Conservation (phyloP, 2,329 filamentous ascomycete species). For the Cadophora sp. region DNA sequence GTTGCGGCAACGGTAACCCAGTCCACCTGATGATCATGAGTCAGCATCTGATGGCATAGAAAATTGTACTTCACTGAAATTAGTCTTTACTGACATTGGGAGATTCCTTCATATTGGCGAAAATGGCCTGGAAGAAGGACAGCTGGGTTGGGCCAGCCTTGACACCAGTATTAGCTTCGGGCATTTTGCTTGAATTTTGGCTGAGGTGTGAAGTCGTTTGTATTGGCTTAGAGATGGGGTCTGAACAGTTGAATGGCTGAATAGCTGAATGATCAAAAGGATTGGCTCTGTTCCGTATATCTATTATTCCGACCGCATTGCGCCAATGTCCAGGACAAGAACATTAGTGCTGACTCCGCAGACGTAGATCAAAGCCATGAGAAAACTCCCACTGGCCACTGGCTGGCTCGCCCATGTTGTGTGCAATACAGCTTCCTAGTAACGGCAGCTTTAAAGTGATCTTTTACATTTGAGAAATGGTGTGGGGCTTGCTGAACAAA, state of each 20-base stretch:
- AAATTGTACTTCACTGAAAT: too few species aligned
- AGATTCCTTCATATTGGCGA: constrained; percentile 21
- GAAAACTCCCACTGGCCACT: too few species aligned
- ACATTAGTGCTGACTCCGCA: too few species aligned
- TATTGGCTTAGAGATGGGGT: too few species aligned
- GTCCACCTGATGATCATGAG: constrained; percentile 40
- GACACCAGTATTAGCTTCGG: background rate
- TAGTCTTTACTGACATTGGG: constrained; percentile 6
- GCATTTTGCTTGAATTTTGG: background rate
- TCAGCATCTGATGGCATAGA: background rate
- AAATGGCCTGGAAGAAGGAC: constrained; percentile 24
- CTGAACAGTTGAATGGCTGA: background rate
- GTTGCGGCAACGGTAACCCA: constrained; percentile 54
- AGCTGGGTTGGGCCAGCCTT: constrained; percentile 10
- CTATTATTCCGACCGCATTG: too few species aligned
- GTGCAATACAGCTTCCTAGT: background rate
- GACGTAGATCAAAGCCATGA: too few species aligned
- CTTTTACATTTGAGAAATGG: background rate
- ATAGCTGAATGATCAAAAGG: background rate
- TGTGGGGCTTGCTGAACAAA: background rate
- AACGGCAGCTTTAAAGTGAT: background rate
- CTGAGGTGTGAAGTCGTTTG: too few species aligned
- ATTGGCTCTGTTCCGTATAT: too few species aligned
- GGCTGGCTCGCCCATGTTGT: background rate
- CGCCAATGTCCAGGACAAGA: too few species aligned